phyloP scores from a whole-genome alignment of 495 filamentous ascomycete species.

The Aspergillus steynii region DNA sequence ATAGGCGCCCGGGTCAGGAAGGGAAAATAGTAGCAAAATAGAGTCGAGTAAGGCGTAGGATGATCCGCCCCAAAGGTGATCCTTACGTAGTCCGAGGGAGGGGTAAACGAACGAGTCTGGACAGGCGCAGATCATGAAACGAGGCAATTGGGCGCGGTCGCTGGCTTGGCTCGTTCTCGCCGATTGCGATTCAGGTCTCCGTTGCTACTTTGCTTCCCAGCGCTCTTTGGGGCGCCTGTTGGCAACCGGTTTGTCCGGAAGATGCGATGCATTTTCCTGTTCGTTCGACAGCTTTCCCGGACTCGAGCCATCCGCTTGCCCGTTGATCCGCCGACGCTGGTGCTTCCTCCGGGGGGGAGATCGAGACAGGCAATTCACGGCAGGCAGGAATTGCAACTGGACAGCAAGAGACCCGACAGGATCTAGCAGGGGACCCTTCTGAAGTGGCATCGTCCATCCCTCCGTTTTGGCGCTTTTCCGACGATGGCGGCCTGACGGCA shows the following conservation, averaged over 20 bases:
- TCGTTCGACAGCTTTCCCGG: not conserved
- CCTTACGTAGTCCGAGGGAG: constrained; percentile 29
- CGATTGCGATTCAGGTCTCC: not conserved
- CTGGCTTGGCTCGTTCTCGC: constrained; percentile 13
- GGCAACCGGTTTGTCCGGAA: not conserved
- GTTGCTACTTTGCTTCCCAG: constrained; percentile 10
- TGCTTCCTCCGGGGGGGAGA: too few relatives aligned
- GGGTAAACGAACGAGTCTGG: constrained; percentile 28
- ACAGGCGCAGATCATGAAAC: constrained; percentile 34
- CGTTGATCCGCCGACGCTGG: not conserved
- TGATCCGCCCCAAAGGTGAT: constrained; percentile 9
- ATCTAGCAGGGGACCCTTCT: too few relatives aligned
- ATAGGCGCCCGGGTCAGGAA: not conserved
- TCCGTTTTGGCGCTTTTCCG: not conserved
- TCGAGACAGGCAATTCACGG: too few relatives aligned
- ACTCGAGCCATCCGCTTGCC: not conserved
- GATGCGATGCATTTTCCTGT: not conserved
- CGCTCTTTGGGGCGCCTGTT: not conserved
- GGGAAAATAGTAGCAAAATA: not conserved
- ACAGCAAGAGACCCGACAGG: not conserved
- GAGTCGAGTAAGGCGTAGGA: not conserved
- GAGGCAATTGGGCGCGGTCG: constrained; percentile 27
- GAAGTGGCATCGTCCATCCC: not conserved
- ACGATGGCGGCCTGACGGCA: not conserved
- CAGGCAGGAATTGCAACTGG: not conserved